Evolutionary conservation across 257 asterid genomes (phyloP).

Genomic region (Primulina eburnea): DNA sequence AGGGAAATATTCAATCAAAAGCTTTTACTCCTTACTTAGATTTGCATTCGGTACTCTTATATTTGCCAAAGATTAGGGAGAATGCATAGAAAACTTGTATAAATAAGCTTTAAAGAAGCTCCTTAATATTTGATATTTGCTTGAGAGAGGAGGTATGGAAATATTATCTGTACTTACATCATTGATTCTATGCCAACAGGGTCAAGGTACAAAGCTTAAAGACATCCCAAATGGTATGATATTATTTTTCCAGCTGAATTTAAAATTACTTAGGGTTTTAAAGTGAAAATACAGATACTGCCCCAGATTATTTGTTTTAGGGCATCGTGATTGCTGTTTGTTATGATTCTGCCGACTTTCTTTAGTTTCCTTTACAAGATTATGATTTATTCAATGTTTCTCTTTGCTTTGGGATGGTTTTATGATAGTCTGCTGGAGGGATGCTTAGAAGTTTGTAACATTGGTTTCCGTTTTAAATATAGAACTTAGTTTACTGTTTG

Average conservation of each 20-base stretch:
- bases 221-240: constrained; percentile 85
- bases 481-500: background rate
- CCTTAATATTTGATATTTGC: background rate
- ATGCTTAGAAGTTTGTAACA: background rate
- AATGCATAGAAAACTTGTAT: background rate
- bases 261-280: constrained; percentile 10
- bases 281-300: background rate
- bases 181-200: constrained; percentile 45
- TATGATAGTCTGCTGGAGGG: background rate
- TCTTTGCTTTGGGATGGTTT: background rate
- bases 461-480: background rate
- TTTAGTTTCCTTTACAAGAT: background rate
- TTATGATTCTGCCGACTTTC: background rate
- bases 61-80: background rate
- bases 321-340: background rate
- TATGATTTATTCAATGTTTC: background rate
- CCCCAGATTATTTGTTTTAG: background rate
- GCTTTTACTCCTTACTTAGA: too few species aligned
- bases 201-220: constrained; percentile 72
- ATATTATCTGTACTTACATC: constrained; percentile 11
- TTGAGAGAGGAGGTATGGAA: background rate
- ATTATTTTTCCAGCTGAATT: constrained; percentile 10
- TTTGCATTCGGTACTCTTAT: background rate
- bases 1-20: background rate
- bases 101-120: background rate